Base-by-base conservation (phyloP, 345 rosid genomes). In the Psidium friedrichsthalianum region DNA sequence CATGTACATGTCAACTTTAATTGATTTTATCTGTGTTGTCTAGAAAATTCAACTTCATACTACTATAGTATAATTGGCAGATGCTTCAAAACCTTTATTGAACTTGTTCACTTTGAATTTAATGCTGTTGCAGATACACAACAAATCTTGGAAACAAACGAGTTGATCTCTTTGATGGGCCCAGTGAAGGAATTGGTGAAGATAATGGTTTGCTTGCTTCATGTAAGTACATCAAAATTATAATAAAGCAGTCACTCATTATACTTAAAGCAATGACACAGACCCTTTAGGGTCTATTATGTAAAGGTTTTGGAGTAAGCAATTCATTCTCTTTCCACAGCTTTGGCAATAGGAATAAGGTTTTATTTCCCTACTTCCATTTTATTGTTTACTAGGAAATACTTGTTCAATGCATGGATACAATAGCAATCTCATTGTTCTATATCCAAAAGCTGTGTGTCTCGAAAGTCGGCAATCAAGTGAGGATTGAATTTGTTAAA, bases 151-250 rank as follows among this genome's bases (percentile, higher is more conserved):
- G 36, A 36, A 69, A 69, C 47, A 69, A 95, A 90, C 90, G 96
- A 87, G 93, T 95, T 14, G 97, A 97, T 93, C 96, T 97, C 85
- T 97, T 97, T 87, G 98, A 97, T 84, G 98, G 47, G 47, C 80
- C 80, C 98, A 86, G 94, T 42, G 99, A 97, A 88, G 97, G 91
- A n/a, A 91, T 90, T 86, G 90, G 88, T 87, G 99, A 97, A 89
- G 97, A 95, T 36, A 95, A 97, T 89, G 97, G 91, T 82, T 90
- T 97, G 92, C 86, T 95, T 21, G 98, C 98, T 90, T 95, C 99
- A 82, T 86, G 99, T 97, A 91, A 91, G 97, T 82, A 84, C 51
- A 82, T 56, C 51, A 44, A 51, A 51, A 27, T 54, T 69, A 18
- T 69, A 36, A 69, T 69, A 54, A 69, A 69, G 80, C 14, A 21